Base-by-base conservation (phyloP, 768 basidiomycete species). In the Amanita jacksonii region DNA sequence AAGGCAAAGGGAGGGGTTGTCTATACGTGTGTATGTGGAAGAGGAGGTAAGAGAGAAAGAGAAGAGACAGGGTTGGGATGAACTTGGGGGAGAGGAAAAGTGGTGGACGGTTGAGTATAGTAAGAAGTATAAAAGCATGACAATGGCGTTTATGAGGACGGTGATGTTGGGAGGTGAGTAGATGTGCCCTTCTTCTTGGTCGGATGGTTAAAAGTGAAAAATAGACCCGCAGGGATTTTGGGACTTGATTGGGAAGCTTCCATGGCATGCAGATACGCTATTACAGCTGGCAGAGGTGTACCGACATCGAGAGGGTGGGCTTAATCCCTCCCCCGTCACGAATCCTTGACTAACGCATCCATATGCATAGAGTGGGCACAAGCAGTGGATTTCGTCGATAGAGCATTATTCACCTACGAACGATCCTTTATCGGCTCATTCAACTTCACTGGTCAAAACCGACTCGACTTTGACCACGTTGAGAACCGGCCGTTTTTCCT, bases 401-500 rank as follows among this genome's bases (percentile, higher is more conserved):
- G 92, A n/a, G 86, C 93, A 0, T 60, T 99, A 12, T 97, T 93
- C 64, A 81, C 91, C 0, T 96, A 93, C 49, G 93, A 97, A 54
- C 78, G 91, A 9, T 79, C 86, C 8, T 86, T 97, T 52, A 73
- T 90, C 12, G 88, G 91, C 2, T 68, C 83, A 0, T 94, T 93
- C 68, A 88, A 75, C 51, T 81, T 96, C 61, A 80, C 88, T 27
- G 94, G 93, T 6, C 62, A 72, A 2, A 85, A 85, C 48, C 75
- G 93, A 8, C 74, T 99, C 2, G 90, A 94, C 55, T 99, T 97
- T 57, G 80, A 88, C 50, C 72, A 65, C 9, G 85, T 96, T 8
- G 93, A 97, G 62, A 97, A 94, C 53, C 71, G 94, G 31, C 87
- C 90, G 0, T 87, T 99, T 62, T 97, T 85, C 65, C 75, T 94